Evolutionary conservation across 768 basidiomycete species (phyloP).

Genomic region (Piloderma croceum): DNA sequence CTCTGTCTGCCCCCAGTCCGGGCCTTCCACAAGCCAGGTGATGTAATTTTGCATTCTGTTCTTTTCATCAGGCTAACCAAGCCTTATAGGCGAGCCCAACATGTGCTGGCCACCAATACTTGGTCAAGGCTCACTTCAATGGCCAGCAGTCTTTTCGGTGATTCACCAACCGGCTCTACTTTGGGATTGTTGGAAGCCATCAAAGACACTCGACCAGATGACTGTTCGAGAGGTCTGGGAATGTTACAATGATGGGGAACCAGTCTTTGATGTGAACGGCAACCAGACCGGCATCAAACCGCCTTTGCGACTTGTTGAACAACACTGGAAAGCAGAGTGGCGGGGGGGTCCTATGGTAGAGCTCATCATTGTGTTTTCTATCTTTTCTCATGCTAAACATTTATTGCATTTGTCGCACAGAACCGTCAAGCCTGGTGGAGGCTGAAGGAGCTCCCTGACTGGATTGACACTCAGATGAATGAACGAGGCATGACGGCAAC

Average conservation of each 20-base stretch:
- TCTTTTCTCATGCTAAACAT: too few relatives aligned
- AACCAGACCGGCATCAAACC: slow-evolving; percentile 21
- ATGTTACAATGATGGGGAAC: slow-evolving; percentile 16
- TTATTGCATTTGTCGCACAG: too few relatives aligned
- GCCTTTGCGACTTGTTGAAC: slow-evolving; percentile 20
- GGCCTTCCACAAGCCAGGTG: slow-evolving; percentile 18
- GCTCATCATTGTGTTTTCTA: too few relatives aligned
- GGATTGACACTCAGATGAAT: too few relatives aligned
- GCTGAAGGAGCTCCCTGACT: too few relatives aligned
- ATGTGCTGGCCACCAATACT: slow-evolving; percentile 18
- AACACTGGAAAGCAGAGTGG: too few relatives aligned
- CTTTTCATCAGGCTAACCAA: too few relatives aligned
- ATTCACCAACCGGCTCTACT: slow-evolving; percentile 18
- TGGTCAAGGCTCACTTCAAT: slow-evolving; percentile 17
- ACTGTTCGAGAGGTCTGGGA: slow-evolving; percentile 15
- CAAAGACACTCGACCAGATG: slow-evolving; percentile 17
- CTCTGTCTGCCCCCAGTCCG: slow-evolving; percentile 14
- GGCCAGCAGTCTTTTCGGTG: slow-evolving; percentile 18
- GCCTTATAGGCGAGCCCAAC: slow-evolving; percentile 5
- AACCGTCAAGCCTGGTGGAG: too few relatives aligned
- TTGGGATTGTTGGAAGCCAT: slow-evolving; percentile 23
- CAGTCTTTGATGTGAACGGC: slow-evolving; percentile 10
- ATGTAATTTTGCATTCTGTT: neutral
- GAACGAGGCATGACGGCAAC: too few relatives aligned
- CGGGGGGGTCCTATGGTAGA: too few relatives aligned